Evolutionary conservation across 225 moss, liverwort and hornwort species (phyloP), one percentile per base, ranked within the genome.

Genomic region (Physcomitrellopsis africana): DNA sequence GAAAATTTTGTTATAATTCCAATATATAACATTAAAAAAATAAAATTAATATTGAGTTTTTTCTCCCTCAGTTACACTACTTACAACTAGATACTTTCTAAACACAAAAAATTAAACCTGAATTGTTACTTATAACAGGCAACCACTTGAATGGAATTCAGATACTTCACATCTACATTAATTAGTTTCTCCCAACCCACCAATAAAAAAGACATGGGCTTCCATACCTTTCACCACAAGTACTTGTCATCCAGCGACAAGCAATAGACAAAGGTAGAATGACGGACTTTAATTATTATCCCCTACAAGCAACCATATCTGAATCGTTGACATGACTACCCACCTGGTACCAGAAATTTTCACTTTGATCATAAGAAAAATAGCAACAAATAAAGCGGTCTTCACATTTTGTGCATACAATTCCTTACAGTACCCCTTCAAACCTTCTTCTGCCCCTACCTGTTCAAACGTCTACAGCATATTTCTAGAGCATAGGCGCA

Each of bases 291-390:
- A 11, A 81, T 77, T 92, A 14, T 75, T 80, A 61, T 73, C 88
- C 8, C 87, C 69, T 79, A 79, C 80, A 55, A 75, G 79, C 80
- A 80, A 77, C 79, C 81, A 91, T 37, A 65, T 84, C 22, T 89
- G 89, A 4, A 93, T 45, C n/a, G 90, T 89, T 67, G 90, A 63
- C 84, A 99, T 82, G 60, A 85, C 80, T 17, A 89, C 71, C 94
- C 94, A 93, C 0, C 94, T 95, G 55, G 78, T 80, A 46, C 77
- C 79, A 29, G 90, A 66, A 11, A 90, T 90, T 79, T 99, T 94
- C 89, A 94, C 97, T 60, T 99, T 99, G 58, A 94, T 95, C 90
- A 92, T 94, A 63, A 94, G 80, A 94, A 99, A 84, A 22, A 99
- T 81, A 10, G 97, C 97, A 54, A 91, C 94, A 29, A 91, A 89